phyloP scores from a whole-genome alignment of 805 yeast genomes.

The Pichia cephalocereana region DNA sequence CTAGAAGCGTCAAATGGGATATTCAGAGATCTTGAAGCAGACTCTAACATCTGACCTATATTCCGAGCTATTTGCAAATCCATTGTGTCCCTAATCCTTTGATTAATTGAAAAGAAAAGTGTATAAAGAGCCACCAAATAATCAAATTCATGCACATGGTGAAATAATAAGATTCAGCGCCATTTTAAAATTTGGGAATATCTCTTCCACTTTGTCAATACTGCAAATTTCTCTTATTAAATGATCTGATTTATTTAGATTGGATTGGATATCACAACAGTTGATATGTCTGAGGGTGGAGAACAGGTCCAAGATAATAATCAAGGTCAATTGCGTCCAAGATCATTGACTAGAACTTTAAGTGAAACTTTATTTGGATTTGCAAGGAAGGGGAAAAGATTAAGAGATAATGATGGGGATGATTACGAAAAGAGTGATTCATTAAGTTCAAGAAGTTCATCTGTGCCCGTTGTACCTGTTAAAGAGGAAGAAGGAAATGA shows the following conservation, averaged over 20 bases:
- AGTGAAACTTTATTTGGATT: slow-evolving; percentile 12
- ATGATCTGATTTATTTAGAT: too few relatives aligned
- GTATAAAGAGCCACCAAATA: too few relatives aligned
- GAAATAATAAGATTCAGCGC: too few relatives aligned
- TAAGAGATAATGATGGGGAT: not conserved
- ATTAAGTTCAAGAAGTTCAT: not conserved
- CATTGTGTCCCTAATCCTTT: slow-evolving; percentile 4
- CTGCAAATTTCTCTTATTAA: too few relatives aligned
- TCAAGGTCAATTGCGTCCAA: not conserved
- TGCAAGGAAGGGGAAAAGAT: slow-evolving; percentile 3
- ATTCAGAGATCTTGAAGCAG: slow-evolving; percentile 10
- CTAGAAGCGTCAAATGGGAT: slow-evolving; percentile 8
- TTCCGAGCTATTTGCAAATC: slow-evolving; percentile 12
- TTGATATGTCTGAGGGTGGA: too few relatives aligned
- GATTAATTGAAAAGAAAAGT: too few relatives aligned
- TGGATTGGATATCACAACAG: too few relatives aligned
- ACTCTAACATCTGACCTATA: slow-evolving; percentile 14
- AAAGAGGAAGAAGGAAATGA: not conserved
- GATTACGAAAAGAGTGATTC: not conserved
- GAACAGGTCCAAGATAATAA: too few relatives aligned
- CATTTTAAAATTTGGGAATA: too few relatives aligned
- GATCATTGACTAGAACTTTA: slow-evolving; percentile 8
- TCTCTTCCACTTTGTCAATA: too few relatives aligned
- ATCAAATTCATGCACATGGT: too few relatives aligned
- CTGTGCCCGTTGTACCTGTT: not conserved